A percentile compares a stretch with the other conserved stretches of the same genome.
These are phyloP conservation scores for Tolypocladium tropicale DNA, from an alignment of 2,329 filamentous ascomycete genomes.

Conservation along the genomic window DNA sequence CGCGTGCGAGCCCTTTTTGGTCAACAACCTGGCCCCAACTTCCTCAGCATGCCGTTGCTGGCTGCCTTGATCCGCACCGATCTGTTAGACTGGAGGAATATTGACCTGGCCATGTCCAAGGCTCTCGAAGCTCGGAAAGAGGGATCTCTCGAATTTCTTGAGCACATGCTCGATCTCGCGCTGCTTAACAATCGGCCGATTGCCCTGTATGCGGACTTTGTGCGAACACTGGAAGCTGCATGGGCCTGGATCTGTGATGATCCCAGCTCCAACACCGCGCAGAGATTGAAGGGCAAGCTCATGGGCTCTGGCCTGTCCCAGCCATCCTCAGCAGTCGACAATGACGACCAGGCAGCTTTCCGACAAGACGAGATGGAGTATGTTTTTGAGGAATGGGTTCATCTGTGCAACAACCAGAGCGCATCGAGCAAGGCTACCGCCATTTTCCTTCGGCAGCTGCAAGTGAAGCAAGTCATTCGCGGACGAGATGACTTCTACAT, in stretches of 20 bases:
- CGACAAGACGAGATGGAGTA: constrained; percentile 85
- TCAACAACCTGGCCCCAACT: constrained; percentile 42
- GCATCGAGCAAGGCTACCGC: constrained; percentile 60
- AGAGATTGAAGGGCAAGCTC: constrained; percentile 59
- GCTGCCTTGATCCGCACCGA: constrained; percentile 48
- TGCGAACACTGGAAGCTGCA: constrained; percentile 69
- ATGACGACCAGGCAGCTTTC: constrained; percentile 39
- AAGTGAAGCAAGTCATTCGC: constrained; percentile 61
- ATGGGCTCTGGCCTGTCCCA: constrained; percentile 29
- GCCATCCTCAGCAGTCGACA: constrained; percentile 33
- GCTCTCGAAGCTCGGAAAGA: constrained; percentile 62
- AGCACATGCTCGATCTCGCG: constrained; percentile 66
- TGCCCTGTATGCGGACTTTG: constrained; percentile 76
- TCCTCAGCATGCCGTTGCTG: constrained; percentile 48
- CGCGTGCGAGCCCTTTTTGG: constrained; percentile 46
- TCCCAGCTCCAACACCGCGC: constrained; percentile 50
- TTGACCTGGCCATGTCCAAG: constrained; percentile 64
- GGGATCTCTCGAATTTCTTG: constrained; percentile 68
- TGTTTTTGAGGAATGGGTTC: constrained; percentile 91
- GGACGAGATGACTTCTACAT: constrained; percentile 65
- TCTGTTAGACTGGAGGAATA: constrained; percentile 50
- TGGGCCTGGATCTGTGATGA: constrained; percentile 75
- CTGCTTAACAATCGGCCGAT: constrained; percentile 69
- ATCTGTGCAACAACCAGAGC: constrained; percentile 67
- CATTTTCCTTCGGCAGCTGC: constrained; percentile 78